Conservation (phyloP, 495 filamentous ascomycete genomes). For the Penicillium angulare region DNA sequence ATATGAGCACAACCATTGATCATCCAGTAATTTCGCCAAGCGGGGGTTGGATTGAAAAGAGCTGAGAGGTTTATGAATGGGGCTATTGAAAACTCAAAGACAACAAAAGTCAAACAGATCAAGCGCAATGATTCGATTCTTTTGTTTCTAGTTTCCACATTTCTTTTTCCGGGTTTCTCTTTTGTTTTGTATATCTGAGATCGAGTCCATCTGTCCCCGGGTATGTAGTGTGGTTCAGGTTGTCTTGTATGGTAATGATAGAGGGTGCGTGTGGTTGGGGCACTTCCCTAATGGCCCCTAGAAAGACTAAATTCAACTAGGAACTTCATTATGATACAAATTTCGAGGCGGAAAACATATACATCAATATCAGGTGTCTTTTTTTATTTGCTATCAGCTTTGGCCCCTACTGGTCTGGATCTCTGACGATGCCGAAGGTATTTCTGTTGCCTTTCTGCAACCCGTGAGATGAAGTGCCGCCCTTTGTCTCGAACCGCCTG, state of each 20-base stretch:
- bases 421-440: too few relatives aligned
- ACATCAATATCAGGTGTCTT: neutral
- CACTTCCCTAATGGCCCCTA: neutral
- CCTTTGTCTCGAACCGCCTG: neutral
- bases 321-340: neutral
- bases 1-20: too few relatives aligned
- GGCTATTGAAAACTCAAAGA: neutral
- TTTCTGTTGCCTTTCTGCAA: constrained; percentile 1
- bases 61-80: neutral
- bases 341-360: neutral
- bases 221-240: too few relatives aligned
- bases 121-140: neutral
- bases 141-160: neutral
- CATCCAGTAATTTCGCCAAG: neutral
- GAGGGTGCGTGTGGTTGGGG: neutral
- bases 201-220: too few relatives aligned
- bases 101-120: neutral
- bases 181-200: too few relatives aligned
- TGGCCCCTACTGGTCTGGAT: constrained; percentile 2
- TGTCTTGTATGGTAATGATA: neutral
- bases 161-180: neutral
- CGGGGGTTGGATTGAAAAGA: neutral
- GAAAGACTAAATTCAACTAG: neutral
- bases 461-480: neutral
- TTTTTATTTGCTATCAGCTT: neutral